A percentile compares a stretch with the other conserved stretches of the same genome.
Conservation (phyloP, 345 rosid species). For the Melaleuca alternifolia region DNA sequence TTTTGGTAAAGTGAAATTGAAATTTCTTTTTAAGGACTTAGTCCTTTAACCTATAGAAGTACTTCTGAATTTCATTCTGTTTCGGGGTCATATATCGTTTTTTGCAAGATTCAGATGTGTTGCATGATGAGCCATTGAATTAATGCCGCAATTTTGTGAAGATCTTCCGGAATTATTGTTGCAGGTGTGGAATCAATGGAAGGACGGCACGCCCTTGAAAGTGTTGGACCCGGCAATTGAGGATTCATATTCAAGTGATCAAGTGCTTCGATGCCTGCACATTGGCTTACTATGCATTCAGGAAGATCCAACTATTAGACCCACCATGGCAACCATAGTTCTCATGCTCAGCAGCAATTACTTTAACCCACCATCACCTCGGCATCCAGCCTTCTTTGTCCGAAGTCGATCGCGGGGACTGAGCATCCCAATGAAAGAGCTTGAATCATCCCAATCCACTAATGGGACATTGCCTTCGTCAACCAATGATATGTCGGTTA, state of each 20-base stretch:
- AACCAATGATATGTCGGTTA: conserved; percentile 21
- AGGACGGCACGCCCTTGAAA: neutral
- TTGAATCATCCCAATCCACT: neutral
- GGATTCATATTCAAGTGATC: conserved; percentile 2
- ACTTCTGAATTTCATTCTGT: neutral
- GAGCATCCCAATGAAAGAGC: neutral
- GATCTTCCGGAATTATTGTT: neutral
- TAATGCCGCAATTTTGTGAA: neutral
- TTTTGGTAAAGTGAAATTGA: neutral
- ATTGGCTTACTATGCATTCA: conserved; percentile 22
- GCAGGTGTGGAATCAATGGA: conserved; percentile 19
- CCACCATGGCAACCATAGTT: conserved; percentile 11
- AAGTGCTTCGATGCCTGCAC: conserved; percentile 17
- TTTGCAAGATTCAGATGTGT: neutral
- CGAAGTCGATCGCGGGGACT: neutral
- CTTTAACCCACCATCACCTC: neutral
- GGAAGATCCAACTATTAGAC: conserved; percentile 11
- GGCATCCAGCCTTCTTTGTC: conserved; percentile 7
- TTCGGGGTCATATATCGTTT: neutral
- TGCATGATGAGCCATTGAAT: neutral
- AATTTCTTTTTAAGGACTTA: neutral
- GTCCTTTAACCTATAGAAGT: neutral
- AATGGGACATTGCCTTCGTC: conserved; percentile 7
- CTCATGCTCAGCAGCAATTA: conserved; percentile 11
- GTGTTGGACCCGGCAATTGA: conserved; percentile 6